Evolutionary conservation across 345 rosid species (phyloP).

Genomic region (Arabis hirsuta): DNA sequence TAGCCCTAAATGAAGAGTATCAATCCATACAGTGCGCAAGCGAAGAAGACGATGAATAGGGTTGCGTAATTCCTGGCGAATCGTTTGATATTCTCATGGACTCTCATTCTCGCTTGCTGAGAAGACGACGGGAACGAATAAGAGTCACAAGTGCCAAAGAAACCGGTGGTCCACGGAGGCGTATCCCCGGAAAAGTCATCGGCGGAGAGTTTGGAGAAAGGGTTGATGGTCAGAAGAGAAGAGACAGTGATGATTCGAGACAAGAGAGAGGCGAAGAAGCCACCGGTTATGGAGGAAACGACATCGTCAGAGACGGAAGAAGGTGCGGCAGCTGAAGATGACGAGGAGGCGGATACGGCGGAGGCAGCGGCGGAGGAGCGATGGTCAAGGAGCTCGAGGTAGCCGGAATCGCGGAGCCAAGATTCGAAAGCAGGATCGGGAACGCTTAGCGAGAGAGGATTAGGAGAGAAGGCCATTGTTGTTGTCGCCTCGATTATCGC

Average conservation of each 20-base stretch:
- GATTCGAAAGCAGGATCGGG: slow-evolving; percentile 85
- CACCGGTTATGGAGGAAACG: slow-evolving; percentile 47
- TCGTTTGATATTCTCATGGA: slow-evolving; percentile 89
- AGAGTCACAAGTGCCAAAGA: slow-evolving; percentile 67
- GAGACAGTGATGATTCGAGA: slow-evolving; percentile 51
- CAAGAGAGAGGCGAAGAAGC: slow-evolving; percentile 53
- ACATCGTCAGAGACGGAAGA: slow-evolving; percentile 37
- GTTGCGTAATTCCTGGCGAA: slow-evolving; percentile 84
- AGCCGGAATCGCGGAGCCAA: slow-evolving; percentile 98
- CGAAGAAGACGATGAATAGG: slow-evolving; percentile 77
- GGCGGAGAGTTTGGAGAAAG: slow-evolving; percentile 83
- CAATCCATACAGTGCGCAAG: slow-evolving; percentile 75
- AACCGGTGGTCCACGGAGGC: slow-evolving; percentile 79
- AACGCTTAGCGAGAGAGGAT: slow-evolving; percentile 79
- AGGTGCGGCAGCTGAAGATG: slow-evolving; percentile 39
- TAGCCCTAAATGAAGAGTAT: not conserved
- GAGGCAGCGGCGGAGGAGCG: slow-evolving; percentile 54
- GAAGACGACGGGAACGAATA: slow-evolving; percentile 82
- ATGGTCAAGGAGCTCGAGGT: slow-evolving; percentile 84
- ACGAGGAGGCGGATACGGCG: slow-evolving; percentile 44
- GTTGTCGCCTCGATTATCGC: slow-evolving; percentile 41
- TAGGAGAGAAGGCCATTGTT: slow-evolving; percentile 67
- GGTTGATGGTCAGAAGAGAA: slow-evolving; percentile 75
- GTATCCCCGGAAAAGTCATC: slow-evolving; percentile 75
- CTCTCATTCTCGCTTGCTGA: slow-evolving; percentile 75